Conservation (phyloP, 2,329 filamentous ascomycete genomes). For the Tolypocladium ovalisporum region DNA sequence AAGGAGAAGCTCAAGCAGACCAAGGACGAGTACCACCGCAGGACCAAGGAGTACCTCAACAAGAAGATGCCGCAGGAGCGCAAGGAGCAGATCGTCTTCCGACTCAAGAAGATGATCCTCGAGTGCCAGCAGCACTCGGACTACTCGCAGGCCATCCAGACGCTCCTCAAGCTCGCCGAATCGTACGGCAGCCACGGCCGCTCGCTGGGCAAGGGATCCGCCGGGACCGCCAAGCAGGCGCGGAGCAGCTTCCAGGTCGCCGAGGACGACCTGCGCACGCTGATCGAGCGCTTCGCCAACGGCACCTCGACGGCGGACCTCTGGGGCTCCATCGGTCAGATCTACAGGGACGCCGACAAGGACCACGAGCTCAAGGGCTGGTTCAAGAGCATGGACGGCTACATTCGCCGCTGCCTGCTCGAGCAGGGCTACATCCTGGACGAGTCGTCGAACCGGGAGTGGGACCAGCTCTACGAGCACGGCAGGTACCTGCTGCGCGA, state of each 20-base stretch:
- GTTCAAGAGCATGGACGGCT: slow-evolving; percentile 72
- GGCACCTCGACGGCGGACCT: slow-evolving; percentile 81
- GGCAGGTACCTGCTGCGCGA: slow-evolving; percentile 80
- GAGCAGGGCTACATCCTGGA: slow-evolving; percentile 88
- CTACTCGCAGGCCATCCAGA: slow-evolving; percentile 85
- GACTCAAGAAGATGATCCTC: slow-evolving; percentile 92
- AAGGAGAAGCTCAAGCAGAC: slow-evolving; percentile 34
- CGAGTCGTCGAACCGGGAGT: slow-evolving; percentile 67
- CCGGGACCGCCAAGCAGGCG: slow-evolving; percentile 61
- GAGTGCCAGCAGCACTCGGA: slow-evolving; percentile 94
- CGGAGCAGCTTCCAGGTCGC: slow-evolving; percentile 57
- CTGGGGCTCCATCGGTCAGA: slow-evolving; percentile 70
- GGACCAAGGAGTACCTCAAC: slow-evolving; percentile 63
- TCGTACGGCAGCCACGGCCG: slow-evolving; percentile 70
- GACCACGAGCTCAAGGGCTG: slow-evolving; percentile 81
- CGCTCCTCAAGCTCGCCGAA: slow-evolving; percentile 73
- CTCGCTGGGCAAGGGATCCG: slow-evolving; percentile 50
- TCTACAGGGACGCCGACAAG: slow-evolving; percentile 78
- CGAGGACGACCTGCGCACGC: slow-evolving; percentile 65
- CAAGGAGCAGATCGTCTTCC: slow-evolving; percentile 82
- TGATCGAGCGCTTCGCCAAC: slow-evolving; percentile 94
- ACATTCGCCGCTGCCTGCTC: slow-evolving; percentile 72
- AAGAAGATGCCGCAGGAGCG: slow-evolving; percentile 88
- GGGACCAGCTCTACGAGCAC: slow-evolving; percentile 75
- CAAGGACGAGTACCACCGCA: slow-evolving; percentile 31